Base-by-base conservation (phyloP, 495 filamentous ascomycete genomes). In the Hyaloscypha finlandica region DNA sequence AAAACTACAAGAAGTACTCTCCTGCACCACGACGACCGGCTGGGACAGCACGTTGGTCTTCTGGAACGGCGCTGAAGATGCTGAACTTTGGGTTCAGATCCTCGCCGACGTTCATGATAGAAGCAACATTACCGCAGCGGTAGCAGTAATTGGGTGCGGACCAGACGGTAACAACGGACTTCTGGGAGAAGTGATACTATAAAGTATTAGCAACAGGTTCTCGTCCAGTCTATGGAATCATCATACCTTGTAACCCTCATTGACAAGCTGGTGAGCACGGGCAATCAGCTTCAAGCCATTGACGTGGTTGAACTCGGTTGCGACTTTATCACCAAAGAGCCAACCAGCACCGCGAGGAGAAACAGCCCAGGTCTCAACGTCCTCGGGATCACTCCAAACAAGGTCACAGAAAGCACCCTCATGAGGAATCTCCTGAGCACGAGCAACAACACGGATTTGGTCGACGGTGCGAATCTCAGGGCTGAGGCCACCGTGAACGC, bases 131-230 rank as follows among this genome's bases (percentile, higher is more conserved):
- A 60, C 95, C 95, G 73, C 95, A 99, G 35, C 95, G 91, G 76
- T 99, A 99, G 80, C 95, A 99, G 84, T 99, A 99, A 78, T 99
- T 99, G 12, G 95, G 95, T 0, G 95, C 95, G 33, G 92, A 96
- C 95, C 95, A 99, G 74, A 99, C 95, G 0, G 95, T 99, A n/a
- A 97, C 95, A 61, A 99, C 95, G 30, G 96, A 95, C 74, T 96
- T 94, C 74, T 97, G 89, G 60, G 87, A 79, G 78, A 99, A 99
- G 76, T 99, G 95, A 76, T 93, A 98, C 89, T 93, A 63, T 22
- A 48, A 0, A 59, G 16, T 6, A 52, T 77, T 70, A 74, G 69
- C 16, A 67, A 29, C 19, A 39, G 30, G 22, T 52, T 32, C 22
- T 59, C 25, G 48, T 33, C n/a, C 30, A 16, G 22, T 55, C 37